These are phyloP conservation scores for Ceratonia siliqua DNA, from an alignment of 306 rosid genomes.

Conservation along the genomic window DNA sequence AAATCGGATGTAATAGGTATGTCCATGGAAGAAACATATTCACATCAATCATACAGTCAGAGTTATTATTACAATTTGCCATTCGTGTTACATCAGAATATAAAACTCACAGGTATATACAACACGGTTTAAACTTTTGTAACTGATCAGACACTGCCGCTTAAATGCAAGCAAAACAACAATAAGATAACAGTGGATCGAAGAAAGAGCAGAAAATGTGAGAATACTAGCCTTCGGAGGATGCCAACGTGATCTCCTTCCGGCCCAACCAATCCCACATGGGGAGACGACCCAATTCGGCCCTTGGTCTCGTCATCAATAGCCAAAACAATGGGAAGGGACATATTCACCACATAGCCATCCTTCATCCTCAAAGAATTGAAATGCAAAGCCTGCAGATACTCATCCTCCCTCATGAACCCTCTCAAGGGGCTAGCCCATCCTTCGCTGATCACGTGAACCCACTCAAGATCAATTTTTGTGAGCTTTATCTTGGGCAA, in stretches of 20 bases:
- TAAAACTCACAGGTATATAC: too few relatives aligned
- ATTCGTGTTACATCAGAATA: neutral
- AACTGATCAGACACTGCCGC: too few relatives aligned
- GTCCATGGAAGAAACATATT: neutral
- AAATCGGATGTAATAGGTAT: neutral
- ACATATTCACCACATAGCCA: constrained; percentile 86
- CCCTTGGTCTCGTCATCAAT: constrained; percentile 71
- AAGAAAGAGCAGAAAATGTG: neutral
- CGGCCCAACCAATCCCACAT: constrained; percentile 73
- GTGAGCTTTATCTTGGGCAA: constrained; percentile 64
- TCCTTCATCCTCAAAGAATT: constrained; percentile 62
- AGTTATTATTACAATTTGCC: neutral
- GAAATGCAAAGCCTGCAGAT: constrained; percentile 92
- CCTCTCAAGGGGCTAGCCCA: constrained; percentile 96
- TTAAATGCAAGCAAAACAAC: too few relatives aligned
- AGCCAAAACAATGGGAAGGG: constrained; percentile 93
- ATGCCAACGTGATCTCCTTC: constrained; percentile 70
- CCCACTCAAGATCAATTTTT: constrained; percentile 89
- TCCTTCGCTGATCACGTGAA: constrained; percentile 86
- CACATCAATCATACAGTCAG: neutral
- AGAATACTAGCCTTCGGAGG: constrained; percentile 65
- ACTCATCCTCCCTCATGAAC: constrained; percentile 92
- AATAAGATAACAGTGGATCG: constrained; percentile 14
- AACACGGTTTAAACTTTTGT: too few relatives aligned
- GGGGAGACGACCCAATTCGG: constrained; percentile 53